Conservation (phyloP, 2,329 filamentous ascomycete genomes). For the Colletotrichum viniferum region DNA sequence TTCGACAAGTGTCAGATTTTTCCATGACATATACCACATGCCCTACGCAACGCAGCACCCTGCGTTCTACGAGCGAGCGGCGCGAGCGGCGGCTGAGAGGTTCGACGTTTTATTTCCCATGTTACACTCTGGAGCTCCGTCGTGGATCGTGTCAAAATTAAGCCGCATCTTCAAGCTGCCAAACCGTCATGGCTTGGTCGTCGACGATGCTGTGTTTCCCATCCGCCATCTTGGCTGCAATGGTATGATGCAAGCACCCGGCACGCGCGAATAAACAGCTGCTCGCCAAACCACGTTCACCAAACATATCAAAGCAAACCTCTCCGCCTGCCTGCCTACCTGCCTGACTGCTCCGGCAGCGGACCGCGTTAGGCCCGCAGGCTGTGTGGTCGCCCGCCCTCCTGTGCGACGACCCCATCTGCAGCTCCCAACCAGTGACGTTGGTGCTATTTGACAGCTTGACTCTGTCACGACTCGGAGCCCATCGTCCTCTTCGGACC, state of each 20-base stretch:
- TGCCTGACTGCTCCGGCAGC: not conserved
- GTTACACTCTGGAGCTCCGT: not conserved
- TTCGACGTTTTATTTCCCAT: not conserved
- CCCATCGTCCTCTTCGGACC: not conserved
- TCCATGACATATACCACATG: not conserved
- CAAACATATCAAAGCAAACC: not conserved
- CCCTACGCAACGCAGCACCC: not conserved
- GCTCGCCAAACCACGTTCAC: not conserved
- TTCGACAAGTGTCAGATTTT: not conserved
- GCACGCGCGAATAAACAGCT: not conserved
- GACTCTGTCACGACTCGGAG: not conserved
- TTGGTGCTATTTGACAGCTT: not conserved
- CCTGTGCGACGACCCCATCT: not conserved
- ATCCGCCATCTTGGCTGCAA: not conserved
- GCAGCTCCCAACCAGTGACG: not conserved
- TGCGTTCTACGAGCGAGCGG: not conserved
- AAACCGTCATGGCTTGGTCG: not conserved
- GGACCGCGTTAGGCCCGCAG: not conserved
- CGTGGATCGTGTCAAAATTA: not conserved
- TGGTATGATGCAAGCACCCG: constrained; percentile 11
- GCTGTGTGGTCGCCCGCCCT: not conserved
- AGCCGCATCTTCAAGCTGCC: not conserved
- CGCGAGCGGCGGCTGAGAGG: not conserved
- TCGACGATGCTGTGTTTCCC: not conserved
- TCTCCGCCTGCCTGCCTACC: not conserved